Evolutionary conservation across 805 yeast species (phyloP), one percentile per base, ranked within the genome.

Genomic region (Candida khao-thaluensis): DNA sequence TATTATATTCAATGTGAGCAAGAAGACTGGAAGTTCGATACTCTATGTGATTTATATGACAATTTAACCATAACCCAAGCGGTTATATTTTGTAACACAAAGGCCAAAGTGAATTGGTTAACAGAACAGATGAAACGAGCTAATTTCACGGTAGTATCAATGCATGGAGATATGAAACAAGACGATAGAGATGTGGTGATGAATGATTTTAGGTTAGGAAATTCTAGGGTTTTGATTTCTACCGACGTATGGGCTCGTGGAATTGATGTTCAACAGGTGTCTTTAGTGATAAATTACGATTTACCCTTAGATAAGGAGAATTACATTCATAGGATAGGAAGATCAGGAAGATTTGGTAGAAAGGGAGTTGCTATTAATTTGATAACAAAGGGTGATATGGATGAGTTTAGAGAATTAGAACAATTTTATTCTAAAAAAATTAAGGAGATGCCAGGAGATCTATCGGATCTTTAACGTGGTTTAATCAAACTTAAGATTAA

Each of bases 161-260:
- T 93, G 85, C 98, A 93, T 70, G 95, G 96, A 32, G 99, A 93
- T 60, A 82, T 93, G 86, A 81, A 86, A 56, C 99, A 93, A 70
- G 83, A 82, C 56, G 96, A 91, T 62, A 79, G 99, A 69, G 97
- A 93, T 66, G 71, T 79, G 54, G 86, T 93, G 54, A 93, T 93
- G 99, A 80, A 81, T 62, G 97, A 90, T 65, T 93, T 93, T 79
- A 77, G 99, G 65, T 74, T 84, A 43, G 99, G 99, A 44, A 79
- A 85, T 51, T 86, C 96, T 39, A 79, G 99, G 62, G 91, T 93
- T 36, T 73, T 93, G 62, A 93, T 93, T 60, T 84, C 97, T 51
- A 93, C 99, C 29, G 99, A 93, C 68, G 85, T 93, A 56, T 85
- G 91, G 83, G 99, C 99, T 36, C 79, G 99, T 69, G 99, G 99